These are phyloP conservation scores for Suillus spraguei DNA, from an alignment of 768 basidiomycete genomes.

Conservation along the genomic window DNA sequence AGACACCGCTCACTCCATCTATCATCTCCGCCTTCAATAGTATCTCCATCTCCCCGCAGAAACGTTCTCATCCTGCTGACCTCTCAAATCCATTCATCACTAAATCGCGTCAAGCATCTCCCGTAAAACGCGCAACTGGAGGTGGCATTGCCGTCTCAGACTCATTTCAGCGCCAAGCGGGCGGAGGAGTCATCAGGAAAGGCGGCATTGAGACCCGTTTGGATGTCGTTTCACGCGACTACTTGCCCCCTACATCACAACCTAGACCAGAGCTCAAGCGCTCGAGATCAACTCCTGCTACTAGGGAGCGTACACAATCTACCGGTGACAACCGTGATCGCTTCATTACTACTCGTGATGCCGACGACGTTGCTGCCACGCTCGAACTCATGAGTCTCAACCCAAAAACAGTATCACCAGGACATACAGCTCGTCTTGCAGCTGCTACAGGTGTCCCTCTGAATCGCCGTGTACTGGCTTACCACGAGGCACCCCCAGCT, in stretches of 20 bases:
- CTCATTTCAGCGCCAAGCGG: conserved; percentile 62
- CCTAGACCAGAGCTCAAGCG: conserved; percentile 65
- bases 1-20: conserved; percentile 51
- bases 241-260: conserved; percentile 55
- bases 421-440: conserved; percentile 77
- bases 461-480: conserved; percentile 83
- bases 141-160: conserved; percentile 52
- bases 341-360: conserved; percentile 67
- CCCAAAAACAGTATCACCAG: conserved; percentile 62
- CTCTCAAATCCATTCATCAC: conserved; percentile 66
- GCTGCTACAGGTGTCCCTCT: conserved; percentile 76
- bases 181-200: conserved; percentile 67
- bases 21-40: conserved; percentile 42
- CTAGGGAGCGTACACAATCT: conserved; percentile 35
- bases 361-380: conserved; percentile 59
- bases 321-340: conserved; percentile 57
- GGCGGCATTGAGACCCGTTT: conserved; percentile 79
- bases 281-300: conserved; percentile 73
- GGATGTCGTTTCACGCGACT: conserved; percentile 77
- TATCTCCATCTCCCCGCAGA: conserved; percentile 37
- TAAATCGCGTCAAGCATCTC: conserved; percentile 58
- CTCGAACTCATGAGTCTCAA: conserved; percentile 66
- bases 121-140: conserved; percentile 60
- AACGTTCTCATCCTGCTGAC: conserved; percentile 43
- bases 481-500: conserved; percentile 83